phyloP scores from a whole-genome alignment of 2,329 filamentous ascomycete genomes.

The Neopestalotiopsis clavispora region DNA sequence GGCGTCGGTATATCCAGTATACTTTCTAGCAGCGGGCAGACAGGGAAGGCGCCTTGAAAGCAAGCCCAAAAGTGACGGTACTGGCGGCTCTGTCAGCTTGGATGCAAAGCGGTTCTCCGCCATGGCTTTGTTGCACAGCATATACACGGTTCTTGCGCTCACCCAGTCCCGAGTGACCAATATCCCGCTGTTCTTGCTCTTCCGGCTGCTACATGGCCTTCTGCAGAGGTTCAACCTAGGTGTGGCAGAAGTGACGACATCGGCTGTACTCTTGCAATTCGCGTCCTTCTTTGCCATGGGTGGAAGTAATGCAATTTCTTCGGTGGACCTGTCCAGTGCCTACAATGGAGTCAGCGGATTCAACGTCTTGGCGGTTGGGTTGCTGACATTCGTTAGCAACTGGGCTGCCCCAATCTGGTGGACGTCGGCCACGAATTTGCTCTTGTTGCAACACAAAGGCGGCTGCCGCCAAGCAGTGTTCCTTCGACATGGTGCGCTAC shows the following conservation, averaged over 20 bases:
- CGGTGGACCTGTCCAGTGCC: conserved; percentile 90
- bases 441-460: conserved; percentile 51
- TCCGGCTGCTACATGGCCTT: conserved; percentile 62
- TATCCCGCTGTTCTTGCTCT: conserved; percentile 81
- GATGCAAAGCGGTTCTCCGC: background rate
- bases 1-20: conserved; percentile 43
- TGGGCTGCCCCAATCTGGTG: conserved; percentile 94
- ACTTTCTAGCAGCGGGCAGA: conserved; percentile 37
- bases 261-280: conserved; percentile 78
- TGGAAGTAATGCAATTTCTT: conserved; percentile 92
- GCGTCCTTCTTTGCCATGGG: conserved; percentile 88
- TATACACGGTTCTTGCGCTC: conserved; percentile 78
- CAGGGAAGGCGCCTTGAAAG: background rate
- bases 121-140: conserved; percentile 62
- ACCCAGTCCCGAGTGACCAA: conserved; percentile 88
- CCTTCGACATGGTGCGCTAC: conserved; percentile 60
- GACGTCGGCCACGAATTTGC: conserved; percentile 67
- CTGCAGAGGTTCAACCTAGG: conserved; percentile 53
- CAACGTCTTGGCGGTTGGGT: conserved; percentile 78
- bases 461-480: conserved; percentile 35
- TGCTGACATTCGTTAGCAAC: conserved; percentile 86
- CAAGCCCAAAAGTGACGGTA: background rate
- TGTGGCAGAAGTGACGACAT: conserved; percentile 66
- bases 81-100: background rate
- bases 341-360: conserved; percentile 91